Evolutionary conservation across 768 basidiomycete genomes (phyloP), one percentile per base, ranked within the genome.

Genomic region (Rhizopogon vesiculosus): DNA sequence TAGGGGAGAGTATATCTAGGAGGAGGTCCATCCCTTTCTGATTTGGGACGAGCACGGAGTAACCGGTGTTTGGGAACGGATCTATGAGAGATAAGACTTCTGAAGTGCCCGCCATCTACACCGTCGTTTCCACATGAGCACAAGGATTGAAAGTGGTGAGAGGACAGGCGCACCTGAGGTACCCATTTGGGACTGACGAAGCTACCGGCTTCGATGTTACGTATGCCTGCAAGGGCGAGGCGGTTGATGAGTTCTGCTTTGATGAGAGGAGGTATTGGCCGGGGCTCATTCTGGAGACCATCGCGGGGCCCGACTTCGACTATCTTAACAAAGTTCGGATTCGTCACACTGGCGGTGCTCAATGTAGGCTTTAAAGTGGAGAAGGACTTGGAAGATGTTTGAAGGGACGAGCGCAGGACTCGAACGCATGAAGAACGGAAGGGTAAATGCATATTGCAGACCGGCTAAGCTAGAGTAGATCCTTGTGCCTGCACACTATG

Each of bases 121-220:
- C 25, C 25, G 25, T 25, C 25, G 25, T 25, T 25, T 25, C 4
- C 16, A 16, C 33, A 33, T 46, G 41, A 16, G 22, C 28, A 45
- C 18, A 15, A 13, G 22, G 15, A 18, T 15, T 50, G 33, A 50
- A 56, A 52, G 39, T 25, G 43, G 19, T 28, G 46, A 5, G 35
- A 33, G 13, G 31, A 4, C 2, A 31, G 44, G 69, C 76, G 49
- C 58, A 85, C 93, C 82, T 95, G 93, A 0, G 93, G 93, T 25
- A 95, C 89, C 89, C 92, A 92, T 70, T 93, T 93, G 0, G 90
- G 89, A 68, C 91, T 91, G 56, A 95, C 93, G 66, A 96, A 93
- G 66, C 91, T 92, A 7, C 93, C 93, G 1, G 84, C 82, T 70
- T 95, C 93, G 60, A 95, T 86, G 54, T 75, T 82, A 57, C 75